Percentiles rank a stretch among this genome's conserved stretches.
Conservation (phyloP, 1,284 basidiomycete genomes). For the Trametes versicolor region DNA sequence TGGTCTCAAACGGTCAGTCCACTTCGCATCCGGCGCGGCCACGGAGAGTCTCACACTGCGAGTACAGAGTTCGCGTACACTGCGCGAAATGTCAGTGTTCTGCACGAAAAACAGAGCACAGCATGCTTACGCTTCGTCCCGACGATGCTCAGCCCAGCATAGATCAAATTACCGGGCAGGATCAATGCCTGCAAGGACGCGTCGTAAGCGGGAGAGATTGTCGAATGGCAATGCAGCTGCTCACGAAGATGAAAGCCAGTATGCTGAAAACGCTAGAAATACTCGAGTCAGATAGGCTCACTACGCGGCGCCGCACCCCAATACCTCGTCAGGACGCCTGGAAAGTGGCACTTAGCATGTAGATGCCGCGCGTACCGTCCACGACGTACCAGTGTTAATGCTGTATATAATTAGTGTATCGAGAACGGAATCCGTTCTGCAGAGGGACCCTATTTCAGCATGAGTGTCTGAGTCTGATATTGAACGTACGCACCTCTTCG, state of each 20-base stretch:
- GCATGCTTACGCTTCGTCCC: slow-evolving; percentile 9
- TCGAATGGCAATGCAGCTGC: background rate
- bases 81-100: background rate
- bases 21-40: background rate
- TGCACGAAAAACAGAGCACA: background rate
- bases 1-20: background rate
- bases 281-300: background rate
- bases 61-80: slow-evolving; percentile 11
- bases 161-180: slow-evolving; percentile 15
- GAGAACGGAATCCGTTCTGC: slow-evolving; percentile 5
- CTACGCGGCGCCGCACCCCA: background rate
- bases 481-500: slow-evolving; percentile 9
- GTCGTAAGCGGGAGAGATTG: too few species aligned
- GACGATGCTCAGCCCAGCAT: slow-evolving; percentile 16
- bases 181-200: background rate
- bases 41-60: background rate
- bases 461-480: background rate
- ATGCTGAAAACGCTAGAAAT: background rate
- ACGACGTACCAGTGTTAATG: slow-evolving; percentile 11
- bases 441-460: background rate
- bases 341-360: background rate
- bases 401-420: slow-evolving; percentile 6
- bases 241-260: slow-evolving; percentile 1
- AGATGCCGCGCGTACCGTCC: background rate
- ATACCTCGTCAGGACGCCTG: slow-evolving; percentile 3